phyloP scores from a whole-genome alignment of 441 rosid species.

The Mallotus japonicus region DNA sequence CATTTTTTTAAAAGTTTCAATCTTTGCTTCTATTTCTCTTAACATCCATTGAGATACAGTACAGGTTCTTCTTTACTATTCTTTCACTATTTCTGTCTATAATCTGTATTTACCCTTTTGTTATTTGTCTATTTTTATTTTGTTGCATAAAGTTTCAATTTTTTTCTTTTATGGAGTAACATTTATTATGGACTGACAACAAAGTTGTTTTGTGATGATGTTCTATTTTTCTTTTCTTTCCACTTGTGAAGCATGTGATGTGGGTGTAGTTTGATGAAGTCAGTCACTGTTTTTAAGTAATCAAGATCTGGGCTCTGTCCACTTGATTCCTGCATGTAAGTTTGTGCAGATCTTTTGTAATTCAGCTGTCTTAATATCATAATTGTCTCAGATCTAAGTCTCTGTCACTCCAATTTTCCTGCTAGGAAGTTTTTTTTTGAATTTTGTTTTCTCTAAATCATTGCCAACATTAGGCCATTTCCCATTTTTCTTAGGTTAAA shows the following conservation, averaged over 20 bases:
- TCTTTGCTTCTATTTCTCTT: background rate
- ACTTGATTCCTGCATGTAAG: conserved; percentile 20
- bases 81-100: conserved; percentile 2
- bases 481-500: background rate
- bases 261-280: conserved; percentile 14
- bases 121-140: background rate
- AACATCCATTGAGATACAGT: background rate
- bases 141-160: conserved; percentile 25
- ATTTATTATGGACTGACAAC: conserved; percentile 18
- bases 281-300: conserved; percentile 13
- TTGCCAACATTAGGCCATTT: conserved; percentile 6
- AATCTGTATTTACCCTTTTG: background rate
- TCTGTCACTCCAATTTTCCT: conserved; percentile 11
- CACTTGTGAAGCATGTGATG: conserved; percentile 12
- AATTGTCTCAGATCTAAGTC: conserved; percentile 35
- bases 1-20: conserved; percentile 10
- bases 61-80: conserved; percentile 14
- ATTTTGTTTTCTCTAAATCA: conserved; percentile 1
- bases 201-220: conserved; percentile 9
- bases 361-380: conserved; percentile 21
- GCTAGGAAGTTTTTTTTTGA: background rate
- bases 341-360: conserved; percentile 35
- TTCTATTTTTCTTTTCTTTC: background rate
- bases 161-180: conserved; percentile 8
- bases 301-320: conserved; percentile 37